Evolutionary conservation across 2,329 filamentous ascomycete genomes (phyloP).

Genomic region (Arthrobotrys sphaeroides): DNA sequence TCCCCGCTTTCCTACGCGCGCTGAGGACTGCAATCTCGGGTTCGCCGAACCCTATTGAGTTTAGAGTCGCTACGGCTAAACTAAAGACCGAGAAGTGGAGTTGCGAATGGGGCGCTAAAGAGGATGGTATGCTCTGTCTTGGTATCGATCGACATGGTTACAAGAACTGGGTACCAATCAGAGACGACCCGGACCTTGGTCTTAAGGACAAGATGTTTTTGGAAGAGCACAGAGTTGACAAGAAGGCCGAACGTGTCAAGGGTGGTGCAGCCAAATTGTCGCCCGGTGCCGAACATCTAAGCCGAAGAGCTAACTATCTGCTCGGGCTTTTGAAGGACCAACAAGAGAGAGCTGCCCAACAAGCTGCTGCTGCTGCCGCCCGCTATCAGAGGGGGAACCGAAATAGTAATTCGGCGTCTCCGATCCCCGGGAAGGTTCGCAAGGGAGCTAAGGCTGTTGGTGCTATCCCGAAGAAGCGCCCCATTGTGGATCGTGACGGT

Average conservation of each 20-base stretch:
- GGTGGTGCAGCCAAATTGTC: slow-evolving; percentile 64
- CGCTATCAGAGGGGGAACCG: slow-evolving; percentile 50
- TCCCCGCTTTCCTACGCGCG: slow-evolving; percentile 86
- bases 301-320: slow-evolving; percentile 92
- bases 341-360: slow-evolving; percentile 77
- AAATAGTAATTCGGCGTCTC: slow-evolving; percentile 51
- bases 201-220: slow-evolving; percentile 92
- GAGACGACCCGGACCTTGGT: slow-evolving; percentile 86
- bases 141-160: slow-evolving; percentile 94
- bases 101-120: slow-evolving; percentile 88
- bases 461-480: slow-evolving; percentile 50
- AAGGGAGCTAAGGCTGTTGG: slow-evolving; percentile 46
- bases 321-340: slow-evolving; percentile 94
- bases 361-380: slow-evolving; percentile 66
- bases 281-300: slow-evolving; percentile 95
- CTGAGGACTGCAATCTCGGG: slow-evolving; percentile 75
- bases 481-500: slow-evolving; percentile 47
- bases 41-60: slow-evolving; percentile 75
- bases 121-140: slow-evolving; percentile 96
- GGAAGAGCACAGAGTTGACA: slow-evolving; percentile 97
- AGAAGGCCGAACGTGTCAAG: slow-evolving; percentile 89
- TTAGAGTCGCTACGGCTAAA: slow-evolving; percentile 91
- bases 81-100: slow-evolving; percentile 78
- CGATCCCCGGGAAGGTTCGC: slow-evolving; percentile 43
- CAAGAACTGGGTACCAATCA: slow-evolving; percentile 92